Evolutionary conservation across 73 alveolate species (phyloP).

Genomic region (Paramecium tetraurelia): DNA sequence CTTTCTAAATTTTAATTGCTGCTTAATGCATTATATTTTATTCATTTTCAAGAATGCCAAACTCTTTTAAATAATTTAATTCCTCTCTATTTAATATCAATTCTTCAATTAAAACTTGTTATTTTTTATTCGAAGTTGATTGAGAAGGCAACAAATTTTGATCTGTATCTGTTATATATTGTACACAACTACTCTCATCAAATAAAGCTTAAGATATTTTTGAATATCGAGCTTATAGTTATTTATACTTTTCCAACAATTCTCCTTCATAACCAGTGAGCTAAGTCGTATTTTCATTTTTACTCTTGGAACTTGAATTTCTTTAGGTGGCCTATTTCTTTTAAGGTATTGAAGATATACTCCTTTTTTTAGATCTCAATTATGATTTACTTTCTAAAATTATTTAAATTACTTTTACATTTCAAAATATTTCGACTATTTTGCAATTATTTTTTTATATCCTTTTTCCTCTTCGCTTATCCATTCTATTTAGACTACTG

Average conservation of each 20-base stretch:
- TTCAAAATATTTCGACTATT: not conserved
- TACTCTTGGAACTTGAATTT: not conserved
- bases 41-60: not conserved
- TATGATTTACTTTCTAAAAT: not conserved
- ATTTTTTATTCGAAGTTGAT: not conserved
- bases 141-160: not conserved
- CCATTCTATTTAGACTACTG: not conserved
- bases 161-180: not conserved
- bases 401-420: not conserved
- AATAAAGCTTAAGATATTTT: not conserved
- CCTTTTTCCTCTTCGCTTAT: not conserved
- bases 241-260: not conserved
- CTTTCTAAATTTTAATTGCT: not conserved
- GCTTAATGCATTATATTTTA: not conserved
- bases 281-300: not conserved
- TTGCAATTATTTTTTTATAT: not conserved
- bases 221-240: not conserved
- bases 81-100: not conserved
- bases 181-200: not conserved
- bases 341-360: not conserved
- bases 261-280: not conserved
- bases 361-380: not conserved
- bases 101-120: not conserved
- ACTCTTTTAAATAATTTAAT: not conserved
- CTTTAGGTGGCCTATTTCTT: not conserved